A percentile compares a stretch with the other conserved stretches of the same genome.
Conservation (phyloP, 2,329 filamentous ascomycete species). For the Canariomyces notabilis region DNA sequence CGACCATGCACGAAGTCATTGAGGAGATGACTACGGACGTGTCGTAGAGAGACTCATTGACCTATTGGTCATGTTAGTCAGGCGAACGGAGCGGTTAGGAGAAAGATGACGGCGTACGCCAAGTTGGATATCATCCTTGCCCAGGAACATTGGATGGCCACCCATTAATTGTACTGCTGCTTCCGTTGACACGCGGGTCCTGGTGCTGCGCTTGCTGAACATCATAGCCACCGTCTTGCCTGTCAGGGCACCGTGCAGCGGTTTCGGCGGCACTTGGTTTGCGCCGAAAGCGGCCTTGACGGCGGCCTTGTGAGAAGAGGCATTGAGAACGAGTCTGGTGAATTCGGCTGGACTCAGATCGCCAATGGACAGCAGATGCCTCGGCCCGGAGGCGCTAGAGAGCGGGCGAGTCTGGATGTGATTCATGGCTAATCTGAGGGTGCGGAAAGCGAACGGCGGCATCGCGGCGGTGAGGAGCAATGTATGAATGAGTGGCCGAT, state of each 20-base stretch:
- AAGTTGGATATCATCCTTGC: slow-evolving; percentile 92
- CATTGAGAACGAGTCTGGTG: slow-evolving; percentile 76
- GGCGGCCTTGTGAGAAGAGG: slow-evolving; percentile 66
- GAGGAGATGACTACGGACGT: slow-evolving; percentile 91
- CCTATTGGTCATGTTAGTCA: slow-evolving; percentile 38
- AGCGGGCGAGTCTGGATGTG: slow-evolving; percentile 40
- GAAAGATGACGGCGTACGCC: slow-evolving; percentile 61
- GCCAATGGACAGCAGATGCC: slow-evolving; percentile 87
- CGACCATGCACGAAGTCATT: slow-evolving; percentile 80
- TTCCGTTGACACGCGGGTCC: slow-evolving; percentile 91
- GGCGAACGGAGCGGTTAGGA: slow-evolving; percentile 14
- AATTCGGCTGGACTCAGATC: slow-evolving; percentile 80
- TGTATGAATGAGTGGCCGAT: background rate
- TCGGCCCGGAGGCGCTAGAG: slow-evolving; percentile 47
- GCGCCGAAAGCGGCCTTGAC: slow-evolving; percentile 54
- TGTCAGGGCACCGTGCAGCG: slow-evolving; percentile 57
- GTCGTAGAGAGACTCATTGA: slow-evolving; percentile 93
- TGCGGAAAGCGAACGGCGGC: slow-evolving; percentile 23
- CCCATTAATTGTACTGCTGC: slow-evolving; percentile 83
- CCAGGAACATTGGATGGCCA: slow-evolving; percentile 93
- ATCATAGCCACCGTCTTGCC: slow-evolving; percentile 88
- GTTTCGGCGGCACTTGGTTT: slow-evolving; percentile 49
- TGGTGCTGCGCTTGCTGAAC: slow-evolving; percentile 93
- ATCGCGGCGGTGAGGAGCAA: slow-evolving; percentile 17
- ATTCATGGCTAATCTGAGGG: slow-evolving; percentile 24